Conservation (phyloP, 805 yeast genomes). For the Myxozyma monticola region DNA sequence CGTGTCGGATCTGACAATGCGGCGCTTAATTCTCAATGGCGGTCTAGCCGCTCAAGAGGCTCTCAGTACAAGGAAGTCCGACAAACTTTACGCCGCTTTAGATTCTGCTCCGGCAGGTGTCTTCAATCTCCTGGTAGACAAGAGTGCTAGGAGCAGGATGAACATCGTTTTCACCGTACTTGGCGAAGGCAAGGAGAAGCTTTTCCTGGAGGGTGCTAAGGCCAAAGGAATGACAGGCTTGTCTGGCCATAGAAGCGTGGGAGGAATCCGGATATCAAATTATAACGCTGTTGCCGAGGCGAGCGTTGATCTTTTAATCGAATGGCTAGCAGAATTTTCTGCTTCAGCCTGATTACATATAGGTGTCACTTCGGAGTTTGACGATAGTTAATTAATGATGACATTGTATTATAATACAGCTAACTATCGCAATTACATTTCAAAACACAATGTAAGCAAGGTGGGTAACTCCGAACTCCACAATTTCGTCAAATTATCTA, state of each 20-base stretch:
- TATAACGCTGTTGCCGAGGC: conserved; percentile 75
- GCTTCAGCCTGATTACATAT: too few relatives aligned
- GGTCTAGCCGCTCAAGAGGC: conserved; percentile 66
- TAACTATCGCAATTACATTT: too few relatives aligned
- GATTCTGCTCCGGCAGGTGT: conserved; percentile 61
- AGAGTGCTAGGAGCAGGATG: conserved; percentile 76
- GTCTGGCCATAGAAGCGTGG: conserved; percentile 95
- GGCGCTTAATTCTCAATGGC: conserved; percentile 62
- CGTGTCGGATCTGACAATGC: conserved; percentile 75
- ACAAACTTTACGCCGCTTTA: conserved; percentile 60
- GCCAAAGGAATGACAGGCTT: conserved; percentile 66
- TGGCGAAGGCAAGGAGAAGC: conserved; percentile 58
- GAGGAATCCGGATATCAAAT: conserved; percentile 92
- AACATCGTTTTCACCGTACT: conserved; percentile 85
- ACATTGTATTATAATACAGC: too few relatives aligned
- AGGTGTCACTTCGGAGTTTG: too few relatives aligned
- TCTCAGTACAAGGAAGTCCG: conserved; percentile 62
- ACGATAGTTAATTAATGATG: too few relatives aligned
- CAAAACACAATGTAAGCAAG: not conserved
- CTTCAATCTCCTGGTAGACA: conserved; percentile 65
- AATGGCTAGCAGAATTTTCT: conserved; percentile 63
- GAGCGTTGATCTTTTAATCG: conserved; percentile 57
- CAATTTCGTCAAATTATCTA: not conserved
- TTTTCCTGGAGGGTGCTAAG: conserved; percentile 69
- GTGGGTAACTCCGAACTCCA: not conserved